Conservation (phyloP, 139 green algal genomes). For the Chara braunii region DNA sequence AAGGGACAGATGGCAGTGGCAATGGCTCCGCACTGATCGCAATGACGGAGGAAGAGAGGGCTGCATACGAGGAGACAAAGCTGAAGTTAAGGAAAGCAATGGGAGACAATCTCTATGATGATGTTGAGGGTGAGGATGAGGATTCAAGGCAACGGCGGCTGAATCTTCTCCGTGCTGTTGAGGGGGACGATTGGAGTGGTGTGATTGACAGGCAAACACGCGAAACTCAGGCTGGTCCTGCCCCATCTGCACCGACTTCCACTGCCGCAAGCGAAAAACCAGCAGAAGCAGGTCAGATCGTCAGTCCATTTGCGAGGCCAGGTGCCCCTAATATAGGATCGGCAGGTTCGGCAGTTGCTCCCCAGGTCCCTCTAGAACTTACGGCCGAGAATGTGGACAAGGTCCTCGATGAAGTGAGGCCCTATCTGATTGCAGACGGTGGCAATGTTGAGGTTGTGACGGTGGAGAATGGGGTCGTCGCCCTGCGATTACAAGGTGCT, state of each 20-base stretch:
- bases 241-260: too few relatives aligned
- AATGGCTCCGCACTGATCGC: not conserved
- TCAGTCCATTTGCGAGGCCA: slow-evolving; percentile 65
- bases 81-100: slow-evolving; percentile 44
- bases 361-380: slow-evolving; percentile 3
- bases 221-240: slow-evolving; percentile 37
- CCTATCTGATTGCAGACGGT: slow-evolving; percentile 88
- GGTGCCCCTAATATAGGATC: slow-evolving; percentile 37
- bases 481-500: slow-evolving; percentile 60
- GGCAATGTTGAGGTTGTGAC: slow-evolving; percentile 81
- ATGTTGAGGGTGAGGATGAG: slow-evolving; percentile 44
- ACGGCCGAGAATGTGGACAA: slow-evolving; percentile 26
- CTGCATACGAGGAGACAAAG: slow-evolving; percentile 71
- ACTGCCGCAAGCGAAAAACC: not conserved
- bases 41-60: slow-evolving; percentile 49
- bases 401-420: slow-evolving; percentile 62
- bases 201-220: slow-evolving; percentile 72
- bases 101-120: slow-evolving; percentile 63
- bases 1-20: slow-evolving; percentile 53
- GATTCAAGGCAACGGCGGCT: slow-evolving; percentile 46
- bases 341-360: not conserved
- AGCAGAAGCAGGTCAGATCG: slow-evolving; percentile 21
- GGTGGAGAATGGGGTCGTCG: slow-evolving; percentile 64
- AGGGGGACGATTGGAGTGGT: slow-evolving; percentile 70
- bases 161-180: slow-evolving; percentile 49